Evolutionary conservation across 139 green algal species (phyloP).

Genomic region (Nannochloris sp.): DNA sequence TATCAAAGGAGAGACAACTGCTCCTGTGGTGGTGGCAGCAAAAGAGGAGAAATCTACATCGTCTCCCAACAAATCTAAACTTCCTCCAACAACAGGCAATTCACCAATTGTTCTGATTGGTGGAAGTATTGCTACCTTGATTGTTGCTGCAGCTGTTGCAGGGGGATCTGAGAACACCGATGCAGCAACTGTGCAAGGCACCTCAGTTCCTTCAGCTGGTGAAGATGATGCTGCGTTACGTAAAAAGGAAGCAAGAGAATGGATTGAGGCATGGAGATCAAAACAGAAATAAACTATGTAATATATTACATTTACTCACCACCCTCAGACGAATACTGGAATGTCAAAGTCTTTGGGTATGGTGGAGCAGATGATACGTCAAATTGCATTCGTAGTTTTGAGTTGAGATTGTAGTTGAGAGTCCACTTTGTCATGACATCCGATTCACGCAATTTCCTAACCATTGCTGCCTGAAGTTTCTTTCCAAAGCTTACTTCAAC

Average conservation of each 20-base stretch:
- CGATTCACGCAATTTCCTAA: constrained; percentile 62
- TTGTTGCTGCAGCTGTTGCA: neutral
- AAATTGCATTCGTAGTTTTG: constrained; percentile 71
- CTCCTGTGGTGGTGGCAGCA: neutral
- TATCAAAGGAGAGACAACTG: neutral
- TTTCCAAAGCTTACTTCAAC: constrained; percentile 81
- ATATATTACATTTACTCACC: neutral
- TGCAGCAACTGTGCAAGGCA: neutral
- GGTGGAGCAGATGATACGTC: constrained; percentile 50
- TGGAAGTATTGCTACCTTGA: neutral
- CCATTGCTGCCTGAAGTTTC: constrained; percentile 56
- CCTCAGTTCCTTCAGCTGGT: neutral
- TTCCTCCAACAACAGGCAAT: neutral
- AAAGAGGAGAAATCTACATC: neutral
- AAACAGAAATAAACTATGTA: neutral
- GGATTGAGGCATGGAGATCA: constrained; percentile 13
- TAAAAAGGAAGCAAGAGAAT: constrained; percentile 3
- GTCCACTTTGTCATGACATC: constrained; percentile 71
- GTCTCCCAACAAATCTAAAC: neutral
- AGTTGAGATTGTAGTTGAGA: constrained; percentile 73
- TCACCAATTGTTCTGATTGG: neutral
- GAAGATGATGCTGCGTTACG: neutral
- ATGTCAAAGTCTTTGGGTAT: constrained; percentile 59
- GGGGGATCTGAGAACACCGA: neutral
- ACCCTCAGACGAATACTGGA: constrained; percentile 68